These are phyloP conservation scores for Leptographium lundbergii DNA, from an alignment of 2,329 filamentous ascomycete species.

Conservation along the genomic window DNA sequence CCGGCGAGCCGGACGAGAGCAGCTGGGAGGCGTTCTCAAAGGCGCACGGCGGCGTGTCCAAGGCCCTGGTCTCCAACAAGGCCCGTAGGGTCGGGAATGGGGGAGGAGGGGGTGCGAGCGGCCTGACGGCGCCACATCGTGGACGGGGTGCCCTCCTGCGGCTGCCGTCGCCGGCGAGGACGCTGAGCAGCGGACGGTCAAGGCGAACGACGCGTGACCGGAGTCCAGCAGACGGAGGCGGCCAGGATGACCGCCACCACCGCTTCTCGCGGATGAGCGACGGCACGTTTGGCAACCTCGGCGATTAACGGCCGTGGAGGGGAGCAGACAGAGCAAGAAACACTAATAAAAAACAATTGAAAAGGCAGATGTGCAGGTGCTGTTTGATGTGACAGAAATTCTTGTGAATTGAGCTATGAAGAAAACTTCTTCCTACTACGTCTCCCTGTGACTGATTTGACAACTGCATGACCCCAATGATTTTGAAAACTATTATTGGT, in stretches of 20 bases:
- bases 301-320: not conserved
- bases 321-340: too few species aligned
- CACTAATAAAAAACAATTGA: too few species aligned
- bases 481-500: too few species aligned
- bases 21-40: conserved; percentile 10
- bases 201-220: not conserved
- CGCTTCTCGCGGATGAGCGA: conserved; percentile 9
- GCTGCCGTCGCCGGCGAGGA: not conserved
- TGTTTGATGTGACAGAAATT: too few species aligned
- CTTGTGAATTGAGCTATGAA: too few species aligned
- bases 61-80: not conserved
- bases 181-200: too few species aligned
- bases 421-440: too few species aligned
- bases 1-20: conserved; percentile 1
- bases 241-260: not conserved
- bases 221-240: not conserved
- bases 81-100: not conserved
- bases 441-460: too few species aligned
- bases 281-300: conserved; percentile 10
- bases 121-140: not conserved
- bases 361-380: too few species aligned
- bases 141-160: not conserved
- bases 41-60: conserved; percentile 2
- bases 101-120: not conserved
- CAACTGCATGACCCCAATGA: too few species aligned